Conservation (phyloP, 176 grass and related monocot genomes). For the Phyllostachys edulis region DNA sequence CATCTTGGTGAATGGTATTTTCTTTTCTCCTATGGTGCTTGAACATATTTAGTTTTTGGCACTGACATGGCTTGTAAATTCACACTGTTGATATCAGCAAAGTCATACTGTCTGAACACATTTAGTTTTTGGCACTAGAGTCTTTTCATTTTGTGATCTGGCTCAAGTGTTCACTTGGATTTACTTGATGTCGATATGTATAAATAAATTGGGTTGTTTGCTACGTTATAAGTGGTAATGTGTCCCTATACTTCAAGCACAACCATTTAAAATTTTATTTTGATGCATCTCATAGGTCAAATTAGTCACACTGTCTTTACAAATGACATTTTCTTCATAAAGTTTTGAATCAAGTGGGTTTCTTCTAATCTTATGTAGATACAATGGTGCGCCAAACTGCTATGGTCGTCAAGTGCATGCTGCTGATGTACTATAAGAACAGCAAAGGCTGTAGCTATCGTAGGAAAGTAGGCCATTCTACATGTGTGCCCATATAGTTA, state of each 20-base stretch:
- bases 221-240: background rate
- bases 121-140: conserved; percentile 9
- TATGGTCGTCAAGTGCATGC: conserved; percentile 84
- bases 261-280: background rate
- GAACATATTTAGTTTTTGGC: background rate
- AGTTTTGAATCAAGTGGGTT: background rate
- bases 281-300: background rate
- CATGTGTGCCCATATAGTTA: too few species aligned
- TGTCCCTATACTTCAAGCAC: background rate
- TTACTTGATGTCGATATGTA: conserved; percentile 17
- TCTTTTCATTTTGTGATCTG: background rate
- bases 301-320: background rate
- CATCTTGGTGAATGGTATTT: conserved; percentile 95
- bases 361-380: conserved; percentile 51
- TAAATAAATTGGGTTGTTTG: conserved; percentile 1
- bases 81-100: background rate
- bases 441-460: conserved; percentile 80
- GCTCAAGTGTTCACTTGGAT: background rate
- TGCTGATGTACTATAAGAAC: conserved; percentile 96
- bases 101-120: background rate
- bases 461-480: conserved; percentile 61
- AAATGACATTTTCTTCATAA: background rate
- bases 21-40: conserved; percentile 7
- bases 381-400: conserved; percentile 93
- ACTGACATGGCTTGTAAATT: background rate